Evolutionary conservation across 2,329 filamentous ascomycete genomes (phyloP).

Genomic region (Phaeophleospora eucalypticola): DNA sequence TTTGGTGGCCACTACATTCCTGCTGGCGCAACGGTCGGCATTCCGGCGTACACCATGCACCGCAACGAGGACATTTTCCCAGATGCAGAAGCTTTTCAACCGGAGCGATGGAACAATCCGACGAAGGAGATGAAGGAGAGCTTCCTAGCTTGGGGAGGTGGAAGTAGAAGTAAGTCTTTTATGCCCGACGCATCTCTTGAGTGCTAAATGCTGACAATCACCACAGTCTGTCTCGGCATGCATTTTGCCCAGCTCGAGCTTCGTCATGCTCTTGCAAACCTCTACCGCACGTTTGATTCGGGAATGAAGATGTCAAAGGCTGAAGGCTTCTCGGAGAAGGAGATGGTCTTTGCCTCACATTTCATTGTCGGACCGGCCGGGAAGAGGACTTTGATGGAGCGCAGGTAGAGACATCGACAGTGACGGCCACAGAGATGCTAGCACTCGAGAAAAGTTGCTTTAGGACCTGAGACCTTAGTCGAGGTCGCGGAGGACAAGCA

Average conservation of each 20-base stretch:
- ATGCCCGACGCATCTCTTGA: no score
- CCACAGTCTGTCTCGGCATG: slow-evolving; percentile 17
- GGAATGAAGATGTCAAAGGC: neutral
- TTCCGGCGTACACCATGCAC: slow-evolving; percentile 39
- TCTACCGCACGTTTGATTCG: slow-evolving; percentile 16
- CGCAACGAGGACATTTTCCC: slow-evolving; percentile 31
- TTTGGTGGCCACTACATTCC: slow-evolving; percentile 37
- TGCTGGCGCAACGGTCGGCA: slow-evolving; percentile 34
- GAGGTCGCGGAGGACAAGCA: no score
- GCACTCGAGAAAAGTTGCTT: no score
- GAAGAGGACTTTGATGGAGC: neutral
- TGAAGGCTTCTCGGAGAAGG: neutral
- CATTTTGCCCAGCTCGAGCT: slow-evolving; percentile 23
- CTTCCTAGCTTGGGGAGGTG: slow-evolving; percentile 29
- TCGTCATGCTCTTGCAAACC: slow-evolving; percentile 14
- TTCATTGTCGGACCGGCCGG: neutral
- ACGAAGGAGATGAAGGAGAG: slow-evolving; percentile 10
- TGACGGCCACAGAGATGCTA: no score
- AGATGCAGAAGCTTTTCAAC: slow-evolving; percentile 9
- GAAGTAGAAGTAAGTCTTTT: slow-evolving; percentile 19
- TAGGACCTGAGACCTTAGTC: no score
- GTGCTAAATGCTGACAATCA: no score
- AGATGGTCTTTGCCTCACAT: neutral
- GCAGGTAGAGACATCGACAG: neutral
- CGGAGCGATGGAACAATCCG: slow-evolving; percentile 6